These are phyloP conservation scores for Trypanosoma melophagium DNA, from an alignment of 208 protist genomes.

Conservation along the genomic window DNA sequence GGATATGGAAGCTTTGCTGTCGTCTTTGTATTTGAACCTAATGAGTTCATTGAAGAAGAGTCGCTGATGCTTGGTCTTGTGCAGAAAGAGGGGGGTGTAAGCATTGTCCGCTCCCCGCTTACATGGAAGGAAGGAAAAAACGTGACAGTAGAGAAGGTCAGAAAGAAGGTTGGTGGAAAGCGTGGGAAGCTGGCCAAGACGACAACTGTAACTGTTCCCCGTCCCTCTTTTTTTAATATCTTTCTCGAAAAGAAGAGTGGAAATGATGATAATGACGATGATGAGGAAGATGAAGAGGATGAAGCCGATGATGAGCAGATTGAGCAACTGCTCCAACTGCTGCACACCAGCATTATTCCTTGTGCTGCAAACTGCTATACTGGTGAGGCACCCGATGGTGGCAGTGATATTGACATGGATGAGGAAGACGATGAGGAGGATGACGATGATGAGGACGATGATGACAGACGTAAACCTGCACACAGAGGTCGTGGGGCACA, in stretches of 20 bases:
- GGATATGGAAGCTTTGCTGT: constrained; percentile 71
- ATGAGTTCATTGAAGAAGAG: constrained; percentile 77
- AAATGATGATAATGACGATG: constrained; percentile 15
- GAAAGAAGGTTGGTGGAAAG: constrained; percentile 59
- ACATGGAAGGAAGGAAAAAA: constrained; percentile 85
- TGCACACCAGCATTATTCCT: constrained; percentile 76
- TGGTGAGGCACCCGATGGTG: constrained; percentile 80
- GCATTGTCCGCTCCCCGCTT: constrained; percentile 54
- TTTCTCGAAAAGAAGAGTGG: constrained; percentile 48
- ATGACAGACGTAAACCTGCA: constrained; percentile 11
- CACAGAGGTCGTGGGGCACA: constrained; percentile 1
- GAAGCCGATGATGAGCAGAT: constrained; percentile 65
- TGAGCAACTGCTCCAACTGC: constrained; percentile 31
- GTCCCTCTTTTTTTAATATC: constrained; percentile 79
- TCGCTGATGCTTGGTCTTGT: constrained; percentile 55
- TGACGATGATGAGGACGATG: constrained; percentile 62
- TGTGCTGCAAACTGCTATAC: constrained; percentile 85
- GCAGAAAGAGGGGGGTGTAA: constrained; percentile 38
- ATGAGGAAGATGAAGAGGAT: constrained; percentile 44
- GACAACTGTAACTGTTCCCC: constrained; percentile 42
- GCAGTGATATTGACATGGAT: constrained; percentile 64
- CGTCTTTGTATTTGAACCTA: constrained; percentile 80
- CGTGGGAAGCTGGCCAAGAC: constrained; percentile 47
- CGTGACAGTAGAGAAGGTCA: constrained; percentile 55
- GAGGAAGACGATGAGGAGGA: constrained; percentile 77